Conservation (phyloP, 176 grass and related monocot genomes). For the Oryza punctata region DNA sequence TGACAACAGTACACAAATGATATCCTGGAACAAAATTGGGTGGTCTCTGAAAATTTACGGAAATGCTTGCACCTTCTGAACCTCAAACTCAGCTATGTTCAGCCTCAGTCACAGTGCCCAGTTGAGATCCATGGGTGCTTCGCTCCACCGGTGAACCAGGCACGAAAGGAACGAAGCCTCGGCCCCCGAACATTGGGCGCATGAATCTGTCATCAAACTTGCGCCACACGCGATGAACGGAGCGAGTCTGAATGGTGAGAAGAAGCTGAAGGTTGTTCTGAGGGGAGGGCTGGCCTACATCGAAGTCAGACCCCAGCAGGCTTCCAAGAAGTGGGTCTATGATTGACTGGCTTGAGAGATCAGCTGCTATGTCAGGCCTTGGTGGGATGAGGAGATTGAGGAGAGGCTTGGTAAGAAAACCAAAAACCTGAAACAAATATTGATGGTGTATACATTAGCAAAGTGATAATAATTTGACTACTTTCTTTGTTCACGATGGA, state of each 20-base stretch:
- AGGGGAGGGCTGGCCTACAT: slow-evolving; percentile 39
- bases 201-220: slow-evolving; percentile 87
- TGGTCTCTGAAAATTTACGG: slow-evolving; percentile 41
- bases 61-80: slow-evolving; percentile 13
- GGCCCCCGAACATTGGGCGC: slow-evolving; percentile 79
- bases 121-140: slow-evolving; percentile 36
- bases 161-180: slow-evolving; percentile 83
- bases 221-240: slow-evolving; percentile 85
- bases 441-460: slow-evolving; percentile 36
- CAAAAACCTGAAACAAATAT: slow-evolving; percentile 71
- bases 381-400: slow-evolving; percentile 63
- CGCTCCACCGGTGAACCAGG: slow-evolving; percentile 79
- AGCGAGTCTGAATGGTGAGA: slow-evolving; percentile 63
- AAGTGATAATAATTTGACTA: not conserved
- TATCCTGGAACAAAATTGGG: slow-evolving; percentile 15
- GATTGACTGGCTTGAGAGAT: slow-evolving; percentile 61
- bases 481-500: not conserved
- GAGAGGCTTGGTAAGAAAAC: slow-evolving; percentile 85
- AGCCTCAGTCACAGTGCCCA: slow-evolving; percentile 46
- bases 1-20: not conserved
- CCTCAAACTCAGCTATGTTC: slow-evolving; percentile 42
- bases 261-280: slow-evolving; percentile 59
- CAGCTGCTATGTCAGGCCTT: slow-evolving; percentile 44
- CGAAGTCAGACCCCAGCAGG: slow-evolving; percentile 56
- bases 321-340: slow-evolving; percentile 62